Base-by-base conservation (phyloP, 805 yeast species). In the Saccharomycopsis fermentans region DNA sequence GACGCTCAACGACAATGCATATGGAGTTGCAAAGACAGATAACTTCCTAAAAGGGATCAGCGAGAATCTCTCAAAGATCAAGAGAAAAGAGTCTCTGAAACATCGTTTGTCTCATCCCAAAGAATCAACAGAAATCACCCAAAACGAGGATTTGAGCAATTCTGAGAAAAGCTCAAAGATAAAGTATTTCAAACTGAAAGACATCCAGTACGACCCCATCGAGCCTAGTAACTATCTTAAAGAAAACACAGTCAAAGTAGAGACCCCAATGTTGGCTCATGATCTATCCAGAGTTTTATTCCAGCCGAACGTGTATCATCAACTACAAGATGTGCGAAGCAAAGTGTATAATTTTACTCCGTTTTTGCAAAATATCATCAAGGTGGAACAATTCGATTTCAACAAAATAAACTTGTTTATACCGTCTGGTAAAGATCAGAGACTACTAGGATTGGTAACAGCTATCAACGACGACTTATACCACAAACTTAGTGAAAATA, bases 271-370 rank as follows among this genome's bases (percentile, higher is more conserved):
- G 17, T 71, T 92, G 40, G 79, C 82, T 9, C 90, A 87, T 65
- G 79, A 78, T 55, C 75, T 94, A 19, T 85, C 86, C 39, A 73
- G 86, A 48, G 90, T 86, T 0, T 71, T 92, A 12, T 88, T 86
- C 68, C 83, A 86, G 34, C 96, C 96, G 0, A 58, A 67, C 68
- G 95, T 79, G 0, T 84, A 88, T 1, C 96, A 90, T 64, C 84
- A 79, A 60, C 69, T 87, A 35, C 82, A 81, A 66, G 97, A 91
- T 70, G 84, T 90, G 19, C 75, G 97, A 60, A 81, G 96, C 0
- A 76, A 83, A 53, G 83, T 82, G 1, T 83, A 77, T 69, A 88
- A 90, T 68, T 90, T 87, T 68, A 73, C 82, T 8, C 82, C 84
- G 1, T 74, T 72, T 57, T 71, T 92, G 50, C 78, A 79, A 61